Evolutionary conservation across 306 rosid species (phyloP).

Genomic region (Cucumis melo): DNA sequence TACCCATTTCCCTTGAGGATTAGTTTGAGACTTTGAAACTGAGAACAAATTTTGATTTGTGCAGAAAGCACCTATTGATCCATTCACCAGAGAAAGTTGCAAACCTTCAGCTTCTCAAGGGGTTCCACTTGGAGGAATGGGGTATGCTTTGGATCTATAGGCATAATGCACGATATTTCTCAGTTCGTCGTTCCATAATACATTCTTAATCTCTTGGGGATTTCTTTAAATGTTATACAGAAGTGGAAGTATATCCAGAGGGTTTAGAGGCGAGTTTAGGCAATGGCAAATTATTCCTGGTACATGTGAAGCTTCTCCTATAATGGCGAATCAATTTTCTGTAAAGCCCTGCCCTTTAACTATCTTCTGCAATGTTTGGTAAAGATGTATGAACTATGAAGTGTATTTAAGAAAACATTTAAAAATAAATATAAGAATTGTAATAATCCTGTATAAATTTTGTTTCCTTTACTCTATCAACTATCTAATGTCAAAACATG

Average conservation of each 20-base stretch:
- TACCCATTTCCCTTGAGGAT: not conserved
- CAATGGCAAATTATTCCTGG: constrained; percentile 96
- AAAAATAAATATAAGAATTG: not conserved
- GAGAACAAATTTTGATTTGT: constrained; percentile 2
- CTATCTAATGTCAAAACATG: not conserved
- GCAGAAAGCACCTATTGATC: constrained; percentile 99
- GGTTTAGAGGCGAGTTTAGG: constrained; percentile 95
- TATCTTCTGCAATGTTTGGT: not conserved
- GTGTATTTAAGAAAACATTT: not conserved
- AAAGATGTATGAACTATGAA: not conserved
- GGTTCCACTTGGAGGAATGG: constrained; percentile 99
- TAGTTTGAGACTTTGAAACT: not conserved
- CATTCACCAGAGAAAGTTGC: constrained; percentile 87
- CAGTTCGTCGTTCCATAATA: not conserved
- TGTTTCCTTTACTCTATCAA: not conserved
- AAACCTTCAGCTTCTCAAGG: constrained; percentile 98
- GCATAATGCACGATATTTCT: not conserved
- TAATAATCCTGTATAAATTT: not conserved
- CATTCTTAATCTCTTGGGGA: constrained; percentile 12
- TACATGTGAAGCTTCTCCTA: constrained; percentile 70
- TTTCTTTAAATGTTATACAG: constrained; percentile 26
- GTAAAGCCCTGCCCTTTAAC: constrained; percentile 32
- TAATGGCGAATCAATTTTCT: constrained; percentile 98
- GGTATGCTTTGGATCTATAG: constrained; percentile 35
- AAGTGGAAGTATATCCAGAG: constrained; percentile 98